A percentile compares a stretch with the other conserved stretches of the same genome.
These are phyloP conservation scores for Zea mays DNA, from an alignment of 176 grass and related monocot genomes.

Conservation along the genomic window DNA sequence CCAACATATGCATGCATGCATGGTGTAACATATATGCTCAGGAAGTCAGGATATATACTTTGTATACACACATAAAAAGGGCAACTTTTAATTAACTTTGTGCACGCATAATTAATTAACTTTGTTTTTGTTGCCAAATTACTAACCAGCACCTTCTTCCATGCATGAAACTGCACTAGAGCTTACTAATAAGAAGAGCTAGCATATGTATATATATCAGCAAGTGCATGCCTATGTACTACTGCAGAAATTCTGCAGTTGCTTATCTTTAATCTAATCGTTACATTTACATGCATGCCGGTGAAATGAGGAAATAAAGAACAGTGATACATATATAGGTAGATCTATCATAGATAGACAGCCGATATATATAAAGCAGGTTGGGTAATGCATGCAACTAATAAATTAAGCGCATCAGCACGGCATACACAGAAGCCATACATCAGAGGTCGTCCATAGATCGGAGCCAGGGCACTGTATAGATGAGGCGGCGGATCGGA, in stretches of 20 bases:
- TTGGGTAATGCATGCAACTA: background rate
- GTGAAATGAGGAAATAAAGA: background rate
- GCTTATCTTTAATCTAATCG: background rate
- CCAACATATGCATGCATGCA: background rate
- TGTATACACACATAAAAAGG: background rate
- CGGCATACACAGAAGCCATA: constrained; percentile 23
- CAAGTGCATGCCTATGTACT: too few species aligned
- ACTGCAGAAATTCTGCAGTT: too few species aligned
- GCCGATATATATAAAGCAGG: background rate
- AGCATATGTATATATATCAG: background rate
- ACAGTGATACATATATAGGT: background rate
- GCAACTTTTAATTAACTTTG: too few species aligned
- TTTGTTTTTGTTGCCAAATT: background rate
- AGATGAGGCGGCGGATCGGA: background rate
- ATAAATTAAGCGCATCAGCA: background rate
- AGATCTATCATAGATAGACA: background rate
- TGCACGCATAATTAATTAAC: background rate
- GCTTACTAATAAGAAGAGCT: background rate
- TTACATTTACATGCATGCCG: background rate
- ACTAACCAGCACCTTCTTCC: background rate
- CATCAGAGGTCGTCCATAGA: background rate
- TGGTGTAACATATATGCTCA: background rate
- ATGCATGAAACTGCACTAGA: background rate
- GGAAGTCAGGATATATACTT: background rate
- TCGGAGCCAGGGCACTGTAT: background rate